A percentile compares a stretch with the other conserved stretches of the same genome.
These are phyloP conservation scores for Aegilops tauschii DNA, from an alignment of 176 grass and related monocot species.

Conservation along the genomic window DNA sequence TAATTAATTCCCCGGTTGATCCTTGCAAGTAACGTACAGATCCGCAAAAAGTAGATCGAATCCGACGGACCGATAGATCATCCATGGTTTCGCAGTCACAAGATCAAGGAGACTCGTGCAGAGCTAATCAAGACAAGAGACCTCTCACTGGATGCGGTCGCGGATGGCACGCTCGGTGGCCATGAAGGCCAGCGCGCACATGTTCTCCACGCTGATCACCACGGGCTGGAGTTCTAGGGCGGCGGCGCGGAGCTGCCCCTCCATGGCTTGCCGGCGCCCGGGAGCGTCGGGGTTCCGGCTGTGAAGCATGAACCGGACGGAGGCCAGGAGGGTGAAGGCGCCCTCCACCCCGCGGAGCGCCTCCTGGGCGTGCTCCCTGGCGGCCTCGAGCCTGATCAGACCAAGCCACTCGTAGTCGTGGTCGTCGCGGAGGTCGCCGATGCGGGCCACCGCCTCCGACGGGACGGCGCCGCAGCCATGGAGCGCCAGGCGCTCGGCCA, in stretches of 20 bases:
- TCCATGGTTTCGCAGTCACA: neutral
- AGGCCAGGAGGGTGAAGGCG: neutral
- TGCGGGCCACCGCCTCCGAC: no score
- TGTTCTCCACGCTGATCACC: neutral
- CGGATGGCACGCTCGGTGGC: neutral
- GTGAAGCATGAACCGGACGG: neutral
- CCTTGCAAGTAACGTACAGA: no score
- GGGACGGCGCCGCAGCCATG: no score
- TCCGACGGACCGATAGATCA: neutral
- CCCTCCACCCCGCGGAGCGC: neutral
- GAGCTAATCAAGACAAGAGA: neutral
- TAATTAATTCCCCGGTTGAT: no score
- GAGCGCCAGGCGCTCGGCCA: no score
- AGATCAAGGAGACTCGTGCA: no score
- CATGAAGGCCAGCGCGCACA: neutral
- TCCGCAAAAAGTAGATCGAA: no score
- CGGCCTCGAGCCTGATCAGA: neutral
- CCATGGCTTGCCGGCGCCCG: neutral
- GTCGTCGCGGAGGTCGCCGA: no score
- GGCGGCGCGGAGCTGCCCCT: neutral
- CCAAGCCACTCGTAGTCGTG: neutral
- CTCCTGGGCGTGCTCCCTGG: neutral
- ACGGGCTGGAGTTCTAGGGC: neutral
- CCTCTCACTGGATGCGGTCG: neutral
- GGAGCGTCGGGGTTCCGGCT: neutral